Evolutionary conservation across 345 rosid genomes (phyloP), one percentile per base, ranked within the genome.

Genomic region (Ailanthus altissimus): DNA sequence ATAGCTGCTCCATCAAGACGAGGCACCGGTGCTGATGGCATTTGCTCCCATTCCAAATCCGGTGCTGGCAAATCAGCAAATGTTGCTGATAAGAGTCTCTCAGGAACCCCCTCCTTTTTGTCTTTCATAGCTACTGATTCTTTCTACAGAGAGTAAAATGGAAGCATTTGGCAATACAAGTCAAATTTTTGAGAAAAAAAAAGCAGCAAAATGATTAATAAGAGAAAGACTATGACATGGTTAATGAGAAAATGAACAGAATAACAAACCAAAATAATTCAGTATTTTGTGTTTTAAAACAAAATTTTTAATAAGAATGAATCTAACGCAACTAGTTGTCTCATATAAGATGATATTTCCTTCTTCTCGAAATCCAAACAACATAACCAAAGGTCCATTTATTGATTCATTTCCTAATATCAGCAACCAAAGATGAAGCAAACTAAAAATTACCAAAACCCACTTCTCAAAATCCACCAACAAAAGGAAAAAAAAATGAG

Each of bases 21-120:
- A 67, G 97, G 94, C 72, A 92, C 98, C 0, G 97, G 98, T 62
- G 97, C 93, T 16, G 97, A 81, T 32, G 87, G 81, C 93, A 94
- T 84, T 79, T 83, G 75, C 85, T 92, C 93, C 97, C 98, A 92
- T 64, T 89, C 74, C 77, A 90, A 73, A 10, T 89, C 89, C 18
- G 92, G 92, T 20, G 97, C 97, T 36, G 91, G 86, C 15, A 92
- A 75, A 88, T 94, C 97, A 21, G 92, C 93, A 77, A 82, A 89
- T 72, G 94, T 90, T 57, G 92, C 92, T 0, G 94, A 84, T 38
- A 92, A 73, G 26, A 84, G 51, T 66, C 83, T 84, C 40, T 75
- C 53, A 26, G 78, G 57, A 49, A 10, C 42, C 42, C 50, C 32
- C 10, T 51, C 86, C 40, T 59, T 73, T 25, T 78, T 67, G 60